Base-by-base conservation (phyloP, 495 filamentous ascomycete species). In the Aspergillus cavernicola region DNA sequence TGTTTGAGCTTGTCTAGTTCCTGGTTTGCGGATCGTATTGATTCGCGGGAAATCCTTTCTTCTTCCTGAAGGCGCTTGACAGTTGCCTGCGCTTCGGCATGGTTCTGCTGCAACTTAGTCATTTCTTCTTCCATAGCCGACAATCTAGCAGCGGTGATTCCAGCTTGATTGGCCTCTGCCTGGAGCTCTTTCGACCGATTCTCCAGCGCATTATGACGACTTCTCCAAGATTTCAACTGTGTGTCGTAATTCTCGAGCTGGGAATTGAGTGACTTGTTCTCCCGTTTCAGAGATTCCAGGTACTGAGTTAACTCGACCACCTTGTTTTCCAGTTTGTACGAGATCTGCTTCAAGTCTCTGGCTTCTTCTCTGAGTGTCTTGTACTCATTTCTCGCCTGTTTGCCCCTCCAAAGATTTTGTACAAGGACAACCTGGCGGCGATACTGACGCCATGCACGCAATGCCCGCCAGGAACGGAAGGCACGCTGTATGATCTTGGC, bases 321-420 rank as follows among this genome's bases (percentile, higher is more conserved):
- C 81, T 98, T 97, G 78, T 97, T 97, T 77, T 97, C 95, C 62
- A 98, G 72, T 76, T 95, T 97, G 75, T 97, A 97, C 12, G 92
- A 97, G 58, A 98, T 98, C 68, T 97, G 90, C 75, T 96, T 96
- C 60, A 98, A 82, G 78, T 98, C 93, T 63, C 95, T 87, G 33
- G 93, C 92, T 67, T 98, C 95, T 68, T 95, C 92, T 44, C 95
- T 88, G 48, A 95, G 69, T 37, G 67, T 83, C 82, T 95, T 97
- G 78, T 98, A 98, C 44, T 79, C 82, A 47, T 77, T 80, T 53
- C 95, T 81, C 49, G 93, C 95, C 56, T 75, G 59, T 73, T 80
- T 93, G 57, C 91, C 93, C 63, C 95, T 83, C 91, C 91, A 97
- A 58, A 97, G 66, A 73, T 85, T 97, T 70, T 98, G 93, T 36